Evolutionary conservation across 306 rosid species (phyloP), one percentile per base, ranked within the genome.

Genomic region (Malus sieversii): DNA sequence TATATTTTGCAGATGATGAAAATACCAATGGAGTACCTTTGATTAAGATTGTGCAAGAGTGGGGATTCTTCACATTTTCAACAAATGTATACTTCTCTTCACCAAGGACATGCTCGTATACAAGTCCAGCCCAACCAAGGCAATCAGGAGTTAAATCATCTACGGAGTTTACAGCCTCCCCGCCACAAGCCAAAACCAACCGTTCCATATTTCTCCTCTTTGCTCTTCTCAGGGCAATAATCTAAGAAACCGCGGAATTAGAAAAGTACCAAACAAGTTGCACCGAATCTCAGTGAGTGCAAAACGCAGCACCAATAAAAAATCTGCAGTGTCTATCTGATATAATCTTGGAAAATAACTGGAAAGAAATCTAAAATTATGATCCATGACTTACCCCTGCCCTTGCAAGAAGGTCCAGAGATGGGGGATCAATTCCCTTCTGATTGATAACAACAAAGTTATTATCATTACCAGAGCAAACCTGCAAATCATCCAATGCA

Each of bases 171-270:
- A 95, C 84, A 6, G 97, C 97, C 87, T 95, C 99, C 22, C 99
- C 99, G 65, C 99, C 99, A 83, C 99, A 95, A 70, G 97, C 96
- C 87, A 95, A n/a, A 83, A 95, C 97, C 93, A 95, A 81, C 44
- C 99, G 84, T 80, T 95, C 99, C 99, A 95, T 95, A 83, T 95
- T 95, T 85, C 99, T 95, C 81, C 92, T 92, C 90, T 95, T 95
- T n/a, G 99, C 99, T 84, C 99, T 89, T 48, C 99, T 86, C 33
- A 95, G 93, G 68, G 97, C 99, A 85, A 95, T 79, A 75, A 95
- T 95, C 99, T 95, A 79, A 51, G 25, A 80, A 45, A 42, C 5
- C 52, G 55, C 10, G 6, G 10, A 14, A 32, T 52, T 53, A 68
- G 76, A 20, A 19, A 30, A 73, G 15, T 20, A 48, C 64, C 65